These are phyloP conservation scores for Lactarius deliciosus DNA, from an alignment of 768 basidiomycete genomes.

Conservation along the genomic window DNA sequence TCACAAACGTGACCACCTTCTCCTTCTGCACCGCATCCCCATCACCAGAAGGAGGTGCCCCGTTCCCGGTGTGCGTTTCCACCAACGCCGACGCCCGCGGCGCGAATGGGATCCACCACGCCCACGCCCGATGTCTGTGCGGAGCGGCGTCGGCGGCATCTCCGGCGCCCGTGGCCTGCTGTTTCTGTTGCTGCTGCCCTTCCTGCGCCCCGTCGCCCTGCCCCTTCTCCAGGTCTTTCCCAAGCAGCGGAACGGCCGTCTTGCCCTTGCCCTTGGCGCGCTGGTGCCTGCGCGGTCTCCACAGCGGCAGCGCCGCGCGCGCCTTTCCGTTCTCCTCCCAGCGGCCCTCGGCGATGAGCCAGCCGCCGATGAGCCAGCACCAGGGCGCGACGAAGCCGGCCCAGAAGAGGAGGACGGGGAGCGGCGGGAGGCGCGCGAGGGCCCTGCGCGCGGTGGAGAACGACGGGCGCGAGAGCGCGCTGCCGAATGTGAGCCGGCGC, in stretches of 20 bases:
- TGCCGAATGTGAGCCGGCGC: constrained; percentile 35
- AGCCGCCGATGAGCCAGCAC: constrained; percentile 76
- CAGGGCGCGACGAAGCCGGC: constrained; percentile 69
- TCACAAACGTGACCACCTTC: constrained; percentile 26
- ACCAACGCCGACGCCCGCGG: neutral
- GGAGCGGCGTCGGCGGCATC: too few species aligned
- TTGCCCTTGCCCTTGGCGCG: constrained; percentile 1
- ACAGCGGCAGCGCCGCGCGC: constrained; percentile 40
- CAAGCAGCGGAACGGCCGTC: constrained; percentile 20
- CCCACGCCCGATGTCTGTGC: neutral
- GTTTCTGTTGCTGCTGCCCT: constrained; percentile 16
- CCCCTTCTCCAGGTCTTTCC: constrained; percentile 20
- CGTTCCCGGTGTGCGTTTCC: neutral
- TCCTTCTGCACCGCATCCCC: constrained; percentile 34
- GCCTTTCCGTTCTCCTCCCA: constrained; percentile 45
- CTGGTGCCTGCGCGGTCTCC: constrained; percentile 9
- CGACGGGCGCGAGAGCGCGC: constrained; percentile 19
- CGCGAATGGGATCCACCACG: neutral
- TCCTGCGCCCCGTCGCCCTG: constrained; percentile 22
- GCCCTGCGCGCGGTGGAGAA: constrained; percentile 20
- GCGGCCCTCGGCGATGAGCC: constrained; percentile 48
- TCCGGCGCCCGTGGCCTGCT: too few species aligned
- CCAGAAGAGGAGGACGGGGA: constrained; percentile 60
- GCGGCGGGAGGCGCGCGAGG: constrained; percentile 20
- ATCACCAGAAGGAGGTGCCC: constrained; percentile 33